These are phyloP conservation scores for Cyberlindnera euphorbiiphila DNA, from an alignment of 805 yeast species.

Conservation along the genomic window DNA sequence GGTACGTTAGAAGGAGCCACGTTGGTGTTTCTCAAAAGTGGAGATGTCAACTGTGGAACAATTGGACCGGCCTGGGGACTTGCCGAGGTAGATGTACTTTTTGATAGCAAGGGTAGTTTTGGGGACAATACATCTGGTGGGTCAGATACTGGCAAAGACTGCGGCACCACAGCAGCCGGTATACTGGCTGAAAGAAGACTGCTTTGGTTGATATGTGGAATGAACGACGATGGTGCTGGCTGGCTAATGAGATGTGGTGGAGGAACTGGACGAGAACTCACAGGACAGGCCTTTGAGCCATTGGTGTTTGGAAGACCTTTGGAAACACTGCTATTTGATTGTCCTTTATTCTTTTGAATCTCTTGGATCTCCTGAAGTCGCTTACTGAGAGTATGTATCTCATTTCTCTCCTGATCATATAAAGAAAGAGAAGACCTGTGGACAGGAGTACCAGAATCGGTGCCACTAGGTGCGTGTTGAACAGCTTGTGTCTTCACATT, in stretches of 20 bases:
- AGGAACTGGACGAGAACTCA: constrained; percentile 11
- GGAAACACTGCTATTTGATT: neutral
- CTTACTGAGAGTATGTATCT: constrained; percentile 3
- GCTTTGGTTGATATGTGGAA: constrained; percentile 6
- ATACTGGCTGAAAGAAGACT: constrained; percentile 1
- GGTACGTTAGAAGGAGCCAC: neutral
- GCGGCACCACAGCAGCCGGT: neutral
- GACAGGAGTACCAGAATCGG: too few relatives aligned
- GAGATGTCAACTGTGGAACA: neutral
- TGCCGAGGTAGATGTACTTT: neutral
- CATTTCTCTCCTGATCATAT: constrained; percentile 8
- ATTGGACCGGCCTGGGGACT: too few relatives aligned
- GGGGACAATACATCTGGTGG: neutral
- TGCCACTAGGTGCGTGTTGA: too few relatives aligned
- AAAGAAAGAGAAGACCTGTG: neutral
- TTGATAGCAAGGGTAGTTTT: neutral
- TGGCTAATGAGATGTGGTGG: constrained; percentile 15
- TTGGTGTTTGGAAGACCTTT: neutral
- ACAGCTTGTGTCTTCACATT: too few relatives aligned
- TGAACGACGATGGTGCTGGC: constrained; percentile 17
- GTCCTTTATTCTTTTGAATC: neutral
- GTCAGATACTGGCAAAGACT: neutral
- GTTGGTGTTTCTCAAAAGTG: neutral
- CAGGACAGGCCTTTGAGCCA: neutral
- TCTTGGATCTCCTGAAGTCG: constrained; percentile 5